Evolutionary conservation across 1,284 basidiomycete genomes (phyloP), one percentile per base, ranked within the genome.

Genomic region (Heterobasidion annosum): DNA sequence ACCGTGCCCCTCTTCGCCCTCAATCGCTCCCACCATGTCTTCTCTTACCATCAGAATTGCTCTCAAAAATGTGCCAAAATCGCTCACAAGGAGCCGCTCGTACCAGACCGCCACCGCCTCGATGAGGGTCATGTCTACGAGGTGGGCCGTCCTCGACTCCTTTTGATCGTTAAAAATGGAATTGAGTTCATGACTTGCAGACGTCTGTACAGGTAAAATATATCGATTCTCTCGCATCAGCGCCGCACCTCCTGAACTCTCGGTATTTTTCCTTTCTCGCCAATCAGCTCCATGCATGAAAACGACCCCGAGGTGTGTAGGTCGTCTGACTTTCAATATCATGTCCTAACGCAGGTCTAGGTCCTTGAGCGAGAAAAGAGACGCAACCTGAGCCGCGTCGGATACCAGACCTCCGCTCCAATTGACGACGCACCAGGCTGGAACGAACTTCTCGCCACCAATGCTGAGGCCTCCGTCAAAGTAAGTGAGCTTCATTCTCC

Each of bases 381-480:
- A 33, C 72, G 78, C 40, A 82, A 81, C 63, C 65, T 83, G 46
- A 66, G 68, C 37, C 70, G 71, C 12, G 64, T 67, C 37, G 77
- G 81, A 52, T 74, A 81, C 62, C 73, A 74, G 58, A 77, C 74
- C 1, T 77, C 78, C 1, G 73, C 78, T 2, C 74, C 79, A 16
- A 71, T 78, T 52, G 65, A 77, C 12, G 63, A 81, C 56, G 83
- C 85, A 1, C 87, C 85, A 5, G 86, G 85, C 1, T 90, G 87
- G 87, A 88, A 88, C 62, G 83, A 90, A 62, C 63, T 68, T 40
- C 78, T 89, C 19, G 87, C 87, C 1, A 79, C 76, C 56, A 61
- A 73, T 12, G 86, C 86, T 0, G 88, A 90, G 67, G 87, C 87
- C 8, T 67, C 70, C 35, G 71, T 89, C 48, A 89, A 90, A 77